Conservation (phyloP, 2,329 filamentous ascomycete genomes). For the Aspergillus sp. region DNA sequence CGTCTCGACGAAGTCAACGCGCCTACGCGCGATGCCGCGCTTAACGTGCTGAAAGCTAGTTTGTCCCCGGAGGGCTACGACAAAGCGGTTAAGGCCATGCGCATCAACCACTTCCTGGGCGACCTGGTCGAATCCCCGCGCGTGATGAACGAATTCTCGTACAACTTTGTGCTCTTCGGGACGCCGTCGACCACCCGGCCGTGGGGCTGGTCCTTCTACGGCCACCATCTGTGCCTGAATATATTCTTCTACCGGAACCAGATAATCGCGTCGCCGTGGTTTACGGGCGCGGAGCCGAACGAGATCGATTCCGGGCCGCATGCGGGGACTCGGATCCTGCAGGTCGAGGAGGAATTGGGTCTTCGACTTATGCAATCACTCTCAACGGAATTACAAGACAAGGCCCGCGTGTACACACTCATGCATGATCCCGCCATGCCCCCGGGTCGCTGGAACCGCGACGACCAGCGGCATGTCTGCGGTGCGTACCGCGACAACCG, state of each 20-base stretch:
- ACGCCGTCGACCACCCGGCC: constrained; percentile 48
- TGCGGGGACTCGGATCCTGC: constrained; percentile 57
- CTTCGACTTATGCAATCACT: constrained; percentile 63
- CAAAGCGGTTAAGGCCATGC: constrained; percentile 63
- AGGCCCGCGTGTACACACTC: constrained; percentile 50
- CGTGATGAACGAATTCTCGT: constrained; percentile 66
- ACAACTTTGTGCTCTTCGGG: constrained; percentile 68
- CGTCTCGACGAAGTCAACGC: constrained; percentile 56
- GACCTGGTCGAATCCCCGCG: constrained; percentile 53
- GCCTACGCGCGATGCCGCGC: constrained; percentile 41
- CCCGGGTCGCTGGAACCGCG: constrained; percentile 61
- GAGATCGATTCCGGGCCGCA: constrained; percentile 58
- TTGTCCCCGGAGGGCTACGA: constrained; percentile 63
- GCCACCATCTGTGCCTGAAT: constrained; percentile 68
- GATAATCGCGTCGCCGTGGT: constrained; percentile 64
- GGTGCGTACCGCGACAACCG: constrained; percentile 74
- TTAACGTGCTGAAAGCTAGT: constrained; percentile 49
- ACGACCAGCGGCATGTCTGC: constrained; percentile 70
- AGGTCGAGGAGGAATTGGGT: constrained; percentile 56
- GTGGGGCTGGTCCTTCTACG: constrained; percentile 70
- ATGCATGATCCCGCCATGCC: constrained; percentile 60
- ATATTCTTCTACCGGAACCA: constrained; percentile 59
- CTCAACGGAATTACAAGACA: constrained; percentile 35
- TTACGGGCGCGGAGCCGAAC: constrained; percentile 74
- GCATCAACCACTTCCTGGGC: constrained; percentile 66